Base-by-base conservation (phyloP, 108 stramenopile genomes). In the Mediolabrus comicus region DNA sequence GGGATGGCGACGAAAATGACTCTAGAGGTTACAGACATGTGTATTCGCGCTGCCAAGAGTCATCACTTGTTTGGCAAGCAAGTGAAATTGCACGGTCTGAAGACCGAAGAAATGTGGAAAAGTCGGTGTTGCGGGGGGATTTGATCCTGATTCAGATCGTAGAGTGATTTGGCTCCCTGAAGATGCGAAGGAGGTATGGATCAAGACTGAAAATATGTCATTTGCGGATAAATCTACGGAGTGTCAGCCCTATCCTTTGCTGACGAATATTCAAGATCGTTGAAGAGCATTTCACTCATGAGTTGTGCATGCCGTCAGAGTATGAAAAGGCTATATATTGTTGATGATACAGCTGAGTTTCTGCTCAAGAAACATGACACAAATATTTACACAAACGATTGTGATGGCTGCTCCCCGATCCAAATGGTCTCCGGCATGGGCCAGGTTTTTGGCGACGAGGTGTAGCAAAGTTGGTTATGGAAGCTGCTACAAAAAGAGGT, bases 1-100 rank as follows among this genome's bases (percentile, higher is more conserved):
- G 62, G 33, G 16, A 72, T 75, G 74, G 83, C 83, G 12, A 83
- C 78, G 7, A 30, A 64, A 4, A 70, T 65, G 74, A 79, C 79
- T 11, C 17, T 83, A 26, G 52, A 66, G 10, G 55, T 77, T 24
- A 64, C 36, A 13, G 75, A 76, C 60, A 59, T 65, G 62, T 65
- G 65, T 27, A 77, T 77, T 51, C 38, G 33, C n/a, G 83, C 83
- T 38, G 27, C 61, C 4, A 43, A 74, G 65, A 33, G 59, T 17
- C 60, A 43, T 38, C 17, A 67, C 51, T 12, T 75, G 38, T 79
- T 32, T 59, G 76, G 81, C 17, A 43, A 58, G 16, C 32, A 60
- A 25, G 65, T 73, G 38, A 27, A 61, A 26, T 33, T 78, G 6
- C 32, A 64, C 28, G 76, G 66, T 12, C 51, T 78, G 35, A 52